Evolutionary conservation across 1,284 basidiomycete species (phyloP).

Genomic region (Sanghuangporus weigelae): DNA sequence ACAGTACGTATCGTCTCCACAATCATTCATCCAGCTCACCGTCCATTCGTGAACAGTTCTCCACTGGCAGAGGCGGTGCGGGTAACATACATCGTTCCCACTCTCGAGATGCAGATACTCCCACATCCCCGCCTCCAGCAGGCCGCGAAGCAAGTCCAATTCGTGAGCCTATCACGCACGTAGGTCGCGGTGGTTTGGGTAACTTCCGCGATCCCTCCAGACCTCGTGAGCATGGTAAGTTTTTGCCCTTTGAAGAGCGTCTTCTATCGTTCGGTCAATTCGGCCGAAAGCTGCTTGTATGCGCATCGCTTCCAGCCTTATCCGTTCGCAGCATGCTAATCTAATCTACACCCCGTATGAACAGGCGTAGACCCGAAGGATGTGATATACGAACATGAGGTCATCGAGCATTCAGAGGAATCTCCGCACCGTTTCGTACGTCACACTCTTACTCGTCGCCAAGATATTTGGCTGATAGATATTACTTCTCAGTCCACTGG

Average conservation of each 20-base stretch:
- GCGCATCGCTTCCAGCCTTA: not conserved
- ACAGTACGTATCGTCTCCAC: slow-evolving; percentile 21
- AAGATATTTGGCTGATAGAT: not conserved
- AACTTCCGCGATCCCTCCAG: slow-evolving; percentile 73
- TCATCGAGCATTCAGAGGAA: slow-evolving; percentile 9
- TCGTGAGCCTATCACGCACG: slow-evolving; percentile 41
- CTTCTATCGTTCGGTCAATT: not conserved
- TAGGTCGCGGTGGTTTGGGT: slow-evolving; percentile 73
- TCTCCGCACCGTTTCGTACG: slow-evolving; percentile 5
- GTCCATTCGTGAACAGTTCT: slow-evolving; percentile 32
- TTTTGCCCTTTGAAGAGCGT: not conserved
- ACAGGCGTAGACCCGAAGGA: not conserved
- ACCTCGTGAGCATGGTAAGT: slow-evolving; percentile 28
- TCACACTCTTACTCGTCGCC: not conserved
- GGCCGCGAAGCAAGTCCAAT: slow-evolving; percentile 47
- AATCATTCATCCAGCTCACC: not conserved
- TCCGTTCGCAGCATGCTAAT: not conserved
- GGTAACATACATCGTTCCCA: slow-evolving; percentile 59
- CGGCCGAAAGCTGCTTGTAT: not conserved
- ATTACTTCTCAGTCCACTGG: slow-evolving; percentile 43
- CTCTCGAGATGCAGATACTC: slow-evolving; percentile 27
- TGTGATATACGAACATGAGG: not conserved
- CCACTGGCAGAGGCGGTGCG: slow-evolving; percentile 60
- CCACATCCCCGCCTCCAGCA: slow-evolving; percentile 35
- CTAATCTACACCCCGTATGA: not conserved